A percentile compares a stretch with the other conserved stretches of the same genome.
phyloP scores from a whole-genome alignment of 495 filamentous ascomycete species.

The Pseudoneurospora amorphoporcata region DNA sequence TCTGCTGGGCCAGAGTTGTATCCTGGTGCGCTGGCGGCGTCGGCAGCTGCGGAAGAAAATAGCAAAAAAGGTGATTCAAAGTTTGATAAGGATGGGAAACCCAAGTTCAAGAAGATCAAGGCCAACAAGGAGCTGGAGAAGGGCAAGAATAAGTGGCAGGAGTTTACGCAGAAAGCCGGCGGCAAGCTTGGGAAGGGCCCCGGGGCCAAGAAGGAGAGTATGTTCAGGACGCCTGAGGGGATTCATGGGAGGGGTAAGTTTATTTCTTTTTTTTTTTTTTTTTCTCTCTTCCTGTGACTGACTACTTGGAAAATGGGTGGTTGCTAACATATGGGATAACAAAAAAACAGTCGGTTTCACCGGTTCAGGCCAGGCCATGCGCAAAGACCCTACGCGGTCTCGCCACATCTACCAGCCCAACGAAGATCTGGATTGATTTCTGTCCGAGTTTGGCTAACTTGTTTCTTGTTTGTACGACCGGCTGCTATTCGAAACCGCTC shows the following conservation, averaged over 20 bases:
- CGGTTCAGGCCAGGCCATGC: slow-evolving; percentile 88
- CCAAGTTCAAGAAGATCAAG: slow-evolving; percentile 65
- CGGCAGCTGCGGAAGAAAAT: neutral
- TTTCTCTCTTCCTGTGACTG: no score
- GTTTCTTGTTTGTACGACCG: neutral
- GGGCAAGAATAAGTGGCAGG: slow-evolving; percentile 90
- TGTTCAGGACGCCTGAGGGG: slow-evolving; percentile 89
- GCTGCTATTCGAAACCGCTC: neutral
- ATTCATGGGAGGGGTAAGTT: slow-evolving; percentile 70
- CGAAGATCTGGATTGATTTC: slow-evolving; percentile 55
- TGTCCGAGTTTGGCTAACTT: slow-evolving; percentile 5
- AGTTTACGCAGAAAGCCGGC: slow-evolving; percentile 69
- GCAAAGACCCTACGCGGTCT: slow-evolving; percentile 73
- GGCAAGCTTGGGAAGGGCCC: slow-evolving; percentile 36
- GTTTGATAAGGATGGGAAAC: slow-evolving; percentile 27
- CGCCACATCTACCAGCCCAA: slow-evolving; percentile 79
- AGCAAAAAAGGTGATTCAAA: slow-evolving; percentile 4
- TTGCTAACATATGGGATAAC: slow-evolving; percentile 23
- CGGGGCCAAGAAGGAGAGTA: slow-evolving; percentile 77
- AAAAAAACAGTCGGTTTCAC: slow-evolving; percentile 72
- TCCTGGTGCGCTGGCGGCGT: slow-evolving; percentile 12
- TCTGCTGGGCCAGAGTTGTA: slow-evolving; percentile 83
- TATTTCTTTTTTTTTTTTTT: neutral
- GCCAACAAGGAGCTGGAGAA: slow-evolving; percentile 81
- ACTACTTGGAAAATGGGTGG: neutral